phyloP scores from a whole-genome alignment of 2,329 filamentous ascomycete species.

The Fusarium anthophilum region DNA sequence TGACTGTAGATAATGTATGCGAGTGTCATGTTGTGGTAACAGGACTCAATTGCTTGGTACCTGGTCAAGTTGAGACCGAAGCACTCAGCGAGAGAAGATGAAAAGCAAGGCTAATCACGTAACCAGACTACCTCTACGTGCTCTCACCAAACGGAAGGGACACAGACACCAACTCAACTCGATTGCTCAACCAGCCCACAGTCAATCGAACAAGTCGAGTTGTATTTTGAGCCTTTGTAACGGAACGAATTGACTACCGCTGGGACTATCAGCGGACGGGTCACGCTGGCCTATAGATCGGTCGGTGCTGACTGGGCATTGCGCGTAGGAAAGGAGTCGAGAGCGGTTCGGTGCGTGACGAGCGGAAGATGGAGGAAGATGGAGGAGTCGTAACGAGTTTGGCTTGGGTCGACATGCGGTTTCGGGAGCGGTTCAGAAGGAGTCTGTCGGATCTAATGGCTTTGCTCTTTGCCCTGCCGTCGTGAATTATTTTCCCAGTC shows the following conservation, averaged over 20 bases:
- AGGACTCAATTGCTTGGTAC: neutral
- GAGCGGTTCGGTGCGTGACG: neutral
- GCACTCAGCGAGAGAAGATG: too few species aligned
- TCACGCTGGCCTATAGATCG: neutral
- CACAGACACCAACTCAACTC: neutral
- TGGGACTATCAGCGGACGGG: fast-evolving
- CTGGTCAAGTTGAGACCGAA: neutral
- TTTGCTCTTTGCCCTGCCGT: fast-evolving
- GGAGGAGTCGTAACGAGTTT: neutral
- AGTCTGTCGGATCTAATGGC: fast-evolving
- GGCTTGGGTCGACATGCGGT: neutral
- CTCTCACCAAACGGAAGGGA: too few species aligned
- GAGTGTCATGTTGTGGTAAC: neutral
- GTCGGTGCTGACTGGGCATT: neutral
- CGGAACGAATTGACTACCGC: fast-evolving
- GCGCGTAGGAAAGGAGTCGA: neutral
- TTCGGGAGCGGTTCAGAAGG: neutral
- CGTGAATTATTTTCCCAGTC: fast-evolving
- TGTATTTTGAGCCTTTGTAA: neutral
- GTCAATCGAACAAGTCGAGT: neutral
- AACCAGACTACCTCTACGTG: too few species aligned
- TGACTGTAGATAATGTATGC: neutral
- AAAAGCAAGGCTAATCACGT: too few species aligned
- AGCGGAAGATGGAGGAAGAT: neutral
- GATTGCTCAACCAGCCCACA: fast-evolving